phyloP scores from a whole-genome alignment of 495 filamentous ascomycete species.

The Penicillium waksmanii region DNA sequence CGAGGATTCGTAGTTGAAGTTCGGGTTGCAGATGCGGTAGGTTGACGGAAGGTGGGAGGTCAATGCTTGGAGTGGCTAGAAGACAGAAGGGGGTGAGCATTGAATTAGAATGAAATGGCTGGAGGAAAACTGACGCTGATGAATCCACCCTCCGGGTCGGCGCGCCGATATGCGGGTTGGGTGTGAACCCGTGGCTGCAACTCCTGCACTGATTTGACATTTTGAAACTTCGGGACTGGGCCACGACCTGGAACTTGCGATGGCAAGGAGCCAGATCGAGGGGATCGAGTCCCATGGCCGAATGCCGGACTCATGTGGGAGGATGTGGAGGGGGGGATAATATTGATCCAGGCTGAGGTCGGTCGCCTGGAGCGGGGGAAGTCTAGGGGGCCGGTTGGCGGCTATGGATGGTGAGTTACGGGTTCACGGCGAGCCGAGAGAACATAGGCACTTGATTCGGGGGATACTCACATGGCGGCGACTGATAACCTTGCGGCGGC shows the following conservation, averaged over 20 bases:
- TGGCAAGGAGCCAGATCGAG: conserved; percentile 53
- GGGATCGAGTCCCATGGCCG: conserved; percentile 73
- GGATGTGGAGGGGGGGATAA: conserved; percentile 70
- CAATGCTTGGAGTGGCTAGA: conserved; percentile 90
- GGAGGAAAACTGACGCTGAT: conserved; percentile 76
- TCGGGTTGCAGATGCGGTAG: conserved; percentile 97
- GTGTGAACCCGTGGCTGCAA: conserved; percentile 80
- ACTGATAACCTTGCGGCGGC: conserved; percentile 67
- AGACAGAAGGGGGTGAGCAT: conserved; percentile 20
- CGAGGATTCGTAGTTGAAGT: conserved; percentile 99
- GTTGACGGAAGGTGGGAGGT: conserved; percentile 92
- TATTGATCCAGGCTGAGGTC: conserved; percentile 63
- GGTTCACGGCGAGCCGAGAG: background rate
- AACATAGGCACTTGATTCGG: background rate
- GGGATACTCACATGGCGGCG: conserved; percentile 57
- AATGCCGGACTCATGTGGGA: conserved; percentile 72
- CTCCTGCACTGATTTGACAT: conserved; percentile 70
- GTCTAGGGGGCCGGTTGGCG: conserved; percentile 46
- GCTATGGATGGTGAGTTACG: conserved; percentile 18
- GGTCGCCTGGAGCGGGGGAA: conserved; percentile 73
- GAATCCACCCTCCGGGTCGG: conserved; percentile 97
- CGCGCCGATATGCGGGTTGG: conserved; percentile 89
- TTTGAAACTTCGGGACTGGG: conserved; percentile 85
- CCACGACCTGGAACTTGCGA: conserved; percentile 59
- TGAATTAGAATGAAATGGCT: background rate